A percentile compares a stretch with the other conserved stretches of the same genome.
These are phyloP conservation scores for Endogone sp. DNA, from an alignment of 192 early-diverging fungal species.

Conservation along the genomic window DNA sequence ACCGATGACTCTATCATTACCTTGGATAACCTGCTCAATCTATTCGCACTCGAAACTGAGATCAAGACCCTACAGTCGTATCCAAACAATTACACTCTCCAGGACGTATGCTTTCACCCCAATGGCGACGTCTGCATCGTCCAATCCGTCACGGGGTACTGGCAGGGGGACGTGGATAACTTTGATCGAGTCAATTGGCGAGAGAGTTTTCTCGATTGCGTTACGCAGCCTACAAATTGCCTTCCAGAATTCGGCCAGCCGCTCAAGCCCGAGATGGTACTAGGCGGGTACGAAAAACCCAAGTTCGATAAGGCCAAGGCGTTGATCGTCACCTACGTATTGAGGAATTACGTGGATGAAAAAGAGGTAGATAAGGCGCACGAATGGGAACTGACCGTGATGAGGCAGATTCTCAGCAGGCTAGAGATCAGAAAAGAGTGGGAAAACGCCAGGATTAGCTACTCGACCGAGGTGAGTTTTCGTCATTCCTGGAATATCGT, in stretches of 20 bases:
- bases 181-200: slow-evolving; percentile 43
- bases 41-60: slow-evolving; percentile 47
- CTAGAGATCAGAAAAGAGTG: slow-evolving; percentile 26
- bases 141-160: slow-evolving; percentile 64
- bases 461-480: slow-evolving; percentile 50
- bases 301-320: slow-evolving; percentile 44
- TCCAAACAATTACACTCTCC: slow-evolving; percentile 30
- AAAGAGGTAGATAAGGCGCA: slow-evolving; percentile 31
- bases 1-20: slow-evolving; percentile 32
- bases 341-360: slow-evolving; percentile 45
- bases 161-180: slow-evolving; percentile 43
- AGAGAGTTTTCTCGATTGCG: slow-evolving; percentile 39
- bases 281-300: slow-evolving; percentile 44
- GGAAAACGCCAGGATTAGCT: slow-evolving; percentile 39
- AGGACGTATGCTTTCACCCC: slow-evolving; percentile 59
- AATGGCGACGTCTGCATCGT: slow-evolving; percentile 56
- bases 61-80: slow-evolving; percentile 37
- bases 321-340: slow-evolving; percentile 56
- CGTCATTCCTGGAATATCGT: no score
- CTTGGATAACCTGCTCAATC: slow-evolving; percentile 29
- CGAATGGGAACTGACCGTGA: slow-evolving; percentile 52
- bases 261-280: slow-evolving; percentile 53
- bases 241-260: slow-evolving; percentile 61
- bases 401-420: slow-evolving; percentile 27
- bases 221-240: slow-evolving; percentile 42